Percentiles rank a stretch among this genome's conserved stretches.
phyloP scores from a whole-genome alignment of 129 eudicot species.

The Helianthus annuus region DNA sequence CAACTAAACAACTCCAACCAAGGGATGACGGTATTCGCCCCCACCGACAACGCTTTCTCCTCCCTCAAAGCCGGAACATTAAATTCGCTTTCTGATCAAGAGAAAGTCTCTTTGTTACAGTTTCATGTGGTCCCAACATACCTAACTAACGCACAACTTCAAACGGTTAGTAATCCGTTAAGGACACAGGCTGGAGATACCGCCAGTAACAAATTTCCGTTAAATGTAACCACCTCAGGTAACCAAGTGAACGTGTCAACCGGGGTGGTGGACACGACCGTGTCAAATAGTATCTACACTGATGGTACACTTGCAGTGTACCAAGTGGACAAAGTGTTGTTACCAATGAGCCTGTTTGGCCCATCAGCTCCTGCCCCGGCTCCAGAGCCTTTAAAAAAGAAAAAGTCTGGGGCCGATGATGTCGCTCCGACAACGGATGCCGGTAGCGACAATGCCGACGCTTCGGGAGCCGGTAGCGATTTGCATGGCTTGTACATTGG shows the following conservation, averaged over 20 bases:
- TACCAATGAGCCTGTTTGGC: slow-evolving; percentile 64
- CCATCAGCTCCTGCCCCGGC: slow-evolving; percentile 65
- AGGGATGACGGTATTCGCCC: slow-evolving; percentile 78
- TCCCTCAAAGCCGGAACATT: slow-evolving; percentile 67
- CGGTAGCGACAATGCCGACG: slow-evolving; percentile 1
- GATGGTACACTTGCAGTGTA: slow-evolving; percentile 73
- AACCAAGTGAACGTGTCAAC: slow-evolving; percentile 78
- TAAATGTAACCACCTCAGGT: slow-evolving; percentile 72
- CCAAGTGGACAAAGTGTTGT: slow-evolving; percentile 75
- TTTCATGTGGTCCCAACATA: slow-evolving; percentile 63
- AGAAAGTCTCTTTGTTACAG: slow-evolving; percentile 64
- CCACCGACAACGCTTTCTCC: slow-evolving; percentile 80
- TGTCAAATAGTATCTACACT: slow-evolving; percentile 56
- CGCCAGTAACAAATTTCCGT: slow-evolving; percentile 47
- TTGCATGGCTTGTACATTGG: slow-evolving; percentile 31
- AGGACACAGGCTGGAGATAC: slow-evolving; percentile 86
- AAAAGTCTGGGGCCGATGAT: slow-evolving; percentile 48
- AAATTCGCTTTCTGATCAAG: slow-evolving; percentile 69
- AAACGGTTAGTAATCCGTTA: slow-evolving; percentile 79
- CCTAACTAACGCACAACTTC: slow-evolving; percentile 59
- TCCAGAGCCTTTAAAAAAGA: slow-evolving; percentile 39
- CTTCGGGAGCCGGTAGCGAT: slow-evolving; percentile 35
- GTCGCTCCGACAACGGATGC: slow-evolving; percentile 31
- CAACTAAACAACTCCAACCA: slow-evolving; percentile 83
- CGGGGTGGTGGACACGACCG: slow-evolving; percentile 63